Evolutionary conservation across 306 rosid genomes (phyloP), one percentile per base, ranked within the genome.

Genomic region (Pyrus communis): DNA sequence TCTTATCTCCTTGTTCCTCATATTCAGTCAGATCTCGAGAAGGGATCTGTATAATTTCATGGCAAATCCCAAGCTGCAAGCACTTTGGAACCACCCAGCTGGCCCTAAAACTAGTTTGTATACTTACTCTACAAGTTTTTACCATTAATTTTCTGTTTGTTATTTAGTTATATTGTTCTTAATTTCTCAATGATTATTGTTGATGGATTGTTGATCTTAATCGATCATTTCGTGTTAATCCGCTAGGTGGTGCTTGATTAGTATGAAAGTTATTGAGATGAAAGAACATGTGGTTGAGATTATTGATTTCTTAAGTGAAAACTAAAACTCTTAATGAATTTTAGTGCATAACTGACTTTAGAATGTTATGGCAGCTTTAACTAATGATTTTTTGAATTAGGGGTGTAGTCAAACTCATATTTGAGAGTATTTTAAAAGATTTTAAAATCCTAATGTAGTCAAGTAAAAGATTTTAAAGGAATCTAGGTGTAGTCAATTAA

Each of bases 11-110:
- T 9, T 64, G 23, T 31, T 64, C 69, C 42, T 30, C 23, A 17
- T 1, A 17, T 9, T 10, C 27, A 65, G 23, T 21, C 49, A 19
- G 33, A 65, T 21, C 3, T 9, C 14, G 23, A 65, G 25, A 31
- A 65, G 25, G 45, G 15, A 9, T 0, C 45, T 3, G 69, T 65
- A 22, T 13, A 14, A 15, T 35, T 73, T 28, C 69, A 73, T 73
- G 77, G 69, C 59, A 42, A 60, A 59, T 43, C 43, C 77, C 21
- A 74, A 74, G 77, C 43, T 74, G 40, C 43, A 19, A 40, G 77
- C 77, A 13, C 15, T 74, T 49, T 74, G 77, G 77, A 74, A 60
- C 77, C 69, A 74, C 77, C 77, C 77, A 3, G 69, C 77, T 25
- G 78, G 78, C 28, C 70, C 78, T 1, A 74, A 74, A 74, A 74